Evolutionary conservation across 805 yeast species (phyloP).

Genomic region (Ogataea siamensis): DNA sequence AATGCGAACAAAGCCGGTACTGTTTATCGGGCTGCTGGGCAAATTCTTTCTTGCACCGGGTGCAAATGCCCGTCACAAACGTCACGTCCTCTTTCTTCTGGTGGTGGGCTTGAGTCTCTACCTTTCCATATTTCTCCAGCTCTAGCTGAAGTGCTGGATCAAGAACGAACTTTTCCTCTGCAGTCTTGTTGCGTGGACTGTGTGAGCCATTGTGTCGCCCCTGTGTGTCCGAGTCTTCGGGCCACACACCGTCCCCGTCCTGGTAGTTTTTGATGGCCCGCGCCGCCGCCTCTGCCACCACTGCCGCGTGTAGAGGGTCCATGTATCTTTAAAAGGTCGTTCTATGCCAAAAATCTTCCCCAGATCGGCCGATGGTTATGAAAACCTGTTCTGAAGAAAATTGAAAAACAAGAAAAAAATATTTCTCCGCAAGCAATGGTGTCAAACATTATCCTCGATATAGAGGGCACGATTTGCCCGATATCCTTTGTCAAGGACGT

Average conservation of each 20-base stretch:
- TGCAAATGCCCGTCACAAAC: constrained; percentile 35
- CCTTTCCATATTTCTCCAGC: constrained; percentile 17
- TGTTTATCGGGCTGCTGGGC: constrained; percentile 44
- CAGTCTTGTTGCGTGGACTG: constrained; percentile 1
- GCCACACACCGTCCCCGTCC: constrained; percentile 12
- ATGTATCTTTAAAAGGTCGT: constrained; percentile 14
- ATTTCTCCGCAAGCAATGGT: constrained; percentile 1
- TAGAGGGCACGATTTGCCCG: constrained; percentile 93
- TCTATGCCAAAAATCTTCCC: constrained; percentile 12
- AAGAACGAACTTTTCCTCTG: constrained; percentile 23
- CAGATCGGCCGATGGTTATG: constrained; percentile 17
- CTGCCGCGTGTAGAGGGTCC: constrained; percentile 23
- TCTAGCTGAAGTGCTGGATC: constrained; percentile 29
- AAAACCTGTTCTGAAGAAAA: constrained; percentile 14
- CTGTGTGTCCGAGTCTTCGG: constrained; percentile 6
- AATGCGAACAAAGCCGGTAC: constrained; percentile 60
- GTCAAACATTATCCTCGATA: constrained; percentile 55
- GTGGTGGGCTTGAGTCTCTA: not conserved
- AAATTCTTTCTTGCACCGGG: constrained; percentile 61
- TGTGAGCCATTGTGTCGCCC: constrained; percentile 3
- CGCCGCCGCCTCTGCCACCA: constrained; percentile 21
- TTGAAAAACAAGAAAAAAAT: constrained; percentile 7
- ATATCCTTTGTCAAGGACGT: constrained; percentile 81
- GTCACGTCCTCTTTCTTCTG: constrained; percentile 2
- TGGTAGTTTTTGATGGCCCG: constrained; percentile 23